Conservation (phyloP, 2,329 filamentous ascomycete species). For the Lasiodiplodia sp. region DNA sequence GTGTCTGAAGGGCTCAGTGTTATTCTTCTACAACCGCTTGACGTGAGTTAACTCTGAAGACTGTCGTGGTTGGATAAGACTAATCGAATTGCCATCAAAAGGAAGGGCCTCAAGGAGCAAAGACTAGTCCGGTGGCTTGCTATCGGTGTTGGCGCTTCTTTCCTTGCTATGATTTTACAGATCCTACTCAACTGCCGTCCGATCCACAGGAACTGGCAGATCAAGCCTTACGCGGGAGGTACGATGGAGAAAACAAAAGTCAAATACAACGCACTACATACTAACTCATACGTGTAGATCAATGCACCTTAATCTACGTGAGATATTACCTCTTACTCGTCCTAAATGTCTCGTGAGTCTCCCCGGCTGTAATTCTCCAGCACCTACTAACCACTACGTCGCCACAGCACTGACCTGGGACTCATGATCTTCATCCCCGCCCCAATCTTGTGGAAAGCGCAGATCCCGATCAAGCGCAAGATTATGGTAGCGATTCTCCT, state of each 20-base stretch:
- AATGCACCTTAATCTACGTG: conserved; percentile 45
- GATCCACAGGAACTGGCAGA: conserved; percentile 50
- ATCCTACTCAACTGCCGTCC: conserved; percentile 45
- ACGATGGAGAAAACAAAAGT: not conserved
- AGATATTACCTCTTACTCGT: conserved; percentile 47
- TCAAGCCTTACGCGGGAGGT: conserved; percentile 51
- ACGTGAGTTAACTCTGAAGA: conserved; percentile 49
- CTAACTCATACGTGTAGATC: conserved; percentile 24
- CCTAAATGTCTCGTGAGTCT: conserved; percentile 41
- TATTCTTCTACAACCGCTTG: conserved; percentile 53
- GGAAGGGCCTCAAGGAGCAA: not conserved
- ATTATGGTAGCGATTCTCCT: conserved; percentile 50
- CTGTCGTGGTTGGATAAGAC: not conserved
- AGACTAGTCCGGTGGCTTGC: not conserved
- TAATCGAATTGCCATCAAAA: not conserved
- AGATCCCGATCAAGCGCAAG: conserved; percentile 49
- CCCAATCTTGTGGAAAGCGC: conserved; percentile 51
- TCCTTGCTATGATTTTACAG: conserved; percentile 44
- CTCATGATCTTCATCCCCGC: conserved; percentile 50
- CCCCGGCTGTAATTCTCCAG: no score
- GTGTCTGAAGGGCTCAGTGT: conserved; percentile 52
- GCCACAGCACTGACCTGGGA: conserved; percentile 44
- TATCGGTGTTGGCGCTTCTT: conserved; percentile 40
- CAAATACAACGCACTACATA: no score
- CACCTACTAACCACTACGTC: not conserved